Evolutionary conservation across 331 rosid species (phyloP), one percentile per base, ranked within the genome.

Genomic region (Telfairia occidentalis): DNA sequence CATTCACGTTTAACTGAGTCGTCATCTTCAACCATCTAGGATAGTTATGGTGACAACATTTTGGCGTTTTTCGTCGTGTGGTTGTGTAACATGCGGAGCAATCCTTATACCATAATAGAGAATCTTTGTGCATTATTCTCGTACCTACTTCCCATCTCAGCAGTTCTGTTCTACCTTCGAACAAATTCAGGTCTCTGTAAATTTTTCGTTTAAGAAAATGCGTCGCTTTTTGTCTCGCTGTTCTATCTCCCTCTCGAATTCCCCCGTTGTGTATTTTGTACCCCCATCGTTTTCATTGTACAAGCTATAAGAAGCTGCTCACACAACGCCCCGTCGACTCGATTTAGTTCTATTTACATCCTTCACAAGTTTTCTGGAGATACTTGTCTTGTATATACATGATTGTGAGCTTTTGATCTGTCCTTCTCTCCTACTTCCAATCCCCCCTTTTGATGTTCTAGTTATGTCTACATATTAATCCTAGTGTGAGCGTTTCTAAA

Each of bases 111-210:
- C 73, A 71, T 73, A 78, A 78, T 76, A 74, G 76, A 79, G 78
- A 76, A 77, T 88, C 73, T 85, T 82, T 82, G 61, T 59, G 54
- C 43, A 29, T 63, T 63, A 48, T 40, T 65, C 23, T 49, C 43
- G 26, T 75, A 40, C 74, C 71, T 48, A 74, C 38, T 77, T 77
- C 84, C 78, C 69, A 71, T 79, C 76, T 57, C 74, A 80, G n/a
- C 73, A 70, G 48, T 57, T 70, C 80, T 75, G 45, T 83, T 72
- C 54, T 78, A 55, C 84, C 82, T 78, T 81, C 40, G 79, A 83
- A 86, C 89, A 82, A 89, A 86, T 42, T 74, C 88, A 87, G 87
- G 67, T 69, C 83, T 83, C 75, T 89, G 96, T 89, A 91, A 88
- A 89, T 87, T 87, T 83, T 84, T 87, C 86, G 88, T 87, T 83